A percentile compares a stretch with the other conserved stretches of the same genome.
These are phyloP conservation scores for Jackrogersella multiformis DNA, from an alignment of 495 filamentous ascomycete genomes.

Conservation along the genomic window DNA sequence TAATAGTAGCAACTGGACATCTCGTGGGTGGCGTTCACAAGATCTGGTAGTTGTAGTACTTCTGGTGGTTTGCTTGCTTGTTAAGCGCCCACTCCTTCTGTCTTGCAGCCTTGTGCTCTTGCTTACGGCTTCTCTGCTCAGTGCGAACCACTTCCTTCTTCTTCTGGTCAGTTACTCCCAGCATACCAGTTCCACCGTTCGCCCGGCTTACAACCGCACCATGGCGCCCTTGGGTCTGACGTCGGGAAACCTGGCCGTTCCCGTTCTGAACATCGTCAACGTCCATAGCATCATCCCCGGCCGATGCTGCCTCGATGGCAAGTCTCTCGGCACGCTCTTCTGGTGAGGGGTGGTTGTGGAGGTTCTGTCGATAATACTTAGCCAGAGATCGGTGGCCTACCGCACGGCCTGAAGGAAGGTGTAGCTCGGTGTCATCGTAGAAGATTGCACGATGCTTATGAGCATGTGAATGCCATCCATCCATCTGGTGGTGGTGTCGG, in stretches of 20 bases:
- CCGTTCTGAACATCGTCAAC: constrained; percentile 43
- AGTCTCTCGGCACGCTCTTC: constrained; percentile 70
- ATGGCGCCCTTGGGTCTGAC: constrained; percentile 57
- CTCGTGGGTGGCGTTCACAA: constrained; percentile 28
- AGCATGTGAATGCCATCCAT: constrained; percentile 79
- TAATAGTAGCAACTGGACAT: not conserved
- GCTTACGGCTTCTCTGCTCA: constrained; percentile 73
- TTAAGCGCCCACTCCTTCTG: constrained; percentile 43
- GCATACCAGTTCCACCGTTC: constrained; percentile 78
- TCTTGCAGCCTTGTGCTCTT: constrained; percentile 60
- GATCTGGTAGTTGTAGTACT: constrained; percentile 46
- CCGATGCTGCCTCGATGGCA: constrained; percentile 60
- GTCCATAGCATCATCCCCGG: constrained; percentile 45
- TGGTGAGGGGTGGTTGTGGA: constrained; percentile 78
- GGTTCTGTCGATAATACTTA: constrained; percentile 90
- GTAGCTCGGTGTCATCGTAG: constrained; percentile 90
- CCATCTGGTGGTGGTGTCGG: constrained; percentile 70
- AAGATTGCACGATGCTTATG: constrained; percentile 76
- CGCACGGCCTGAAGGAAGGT: constrained; percentile 89
- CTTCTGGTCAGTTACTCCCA: constrained; percentile 75
- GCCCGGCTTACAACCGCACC: constrained; percentile 67
- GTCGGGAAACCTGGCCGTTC: constrained; percentile 45
- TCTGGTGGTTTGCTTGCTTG: constrained; percentile 46
- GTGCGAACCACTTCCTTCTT: constrained; percentile 68
- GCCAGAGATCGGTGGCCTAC: constrained; percentile 89